phyloP scores from a whole-genome alignment of 768 basidiomycete species.

The Lactifluus rugatus region DNA sequence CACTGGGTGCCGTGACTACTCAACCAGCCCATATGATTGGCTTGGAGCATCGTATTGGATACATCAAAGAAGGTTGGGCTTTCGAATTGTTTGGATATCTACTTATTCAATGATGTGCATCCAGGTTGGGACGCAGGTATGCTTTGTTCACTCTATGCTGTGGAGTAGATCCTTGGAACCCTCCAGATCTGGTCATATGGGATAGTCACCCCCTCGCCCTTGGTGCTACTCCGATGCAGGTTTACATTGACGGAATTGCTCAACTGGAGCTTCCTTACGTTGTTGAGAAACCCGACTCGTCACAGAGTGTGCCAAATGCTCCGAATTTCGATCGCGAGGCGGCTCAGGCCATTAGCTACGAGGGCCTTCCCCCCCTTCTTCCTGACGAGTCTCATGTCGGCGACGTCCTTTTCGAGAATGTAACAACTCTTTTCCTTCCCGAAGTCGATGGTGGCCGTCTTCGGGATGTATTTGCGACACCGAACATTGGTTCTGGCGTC shows the following conservation, averaged over 20 bases:
- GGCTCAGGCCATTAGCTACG: conserved; percentile 41
- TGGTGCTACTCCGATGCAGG: conserved; percentile 73
- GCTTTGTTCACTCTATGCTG: conserved; percentile 1
- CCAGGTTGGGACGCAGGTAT: conserved; percentile 58
- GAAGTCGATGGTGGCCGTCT: conserved; percentile 25
- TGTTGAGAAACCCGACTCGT: conserved; percentile 41
- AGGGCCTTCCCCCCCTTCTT: conserved; percentile 57
- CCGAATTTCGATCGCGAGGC: conserved; percentile 55
- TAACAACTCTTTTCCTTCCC: conserved; percentile 40
- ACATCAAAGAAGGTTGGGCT: conserved; percentile 47
- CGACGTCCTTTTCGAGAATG: conserved; percentile 55
- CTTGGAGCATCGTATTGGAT: conserved; percentile 61
- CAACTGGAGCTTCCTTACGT: conserved; percentile 45
- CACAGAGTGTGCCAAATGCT: conserved; percentile 44
- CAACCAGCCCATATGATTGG: conserved; percentile 57
- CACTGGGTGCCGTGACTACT: conserved; percentile 54
- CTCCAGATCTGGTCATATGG: conserved; percentile 49
- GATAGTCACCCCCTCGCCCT: conserved; percentile 69
- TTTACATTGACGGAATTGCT: conserved; percentile 80
- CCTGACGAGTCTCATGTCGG: conserved; percentile 28
- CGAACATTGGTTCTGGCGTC: conserved; percentile 23
- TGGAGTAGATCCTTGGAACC: not conserved
- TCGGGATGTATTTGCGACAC: conserved; percentile 27
- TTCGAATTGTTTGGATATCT: not conserved
- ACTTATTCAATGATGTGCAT: not conserved